These are phyloP conservation scores for Magnusiomyces clavatus DNA, from an alignment of 1,139 yeast genomes.

Conservation along the genomic window DNA sequence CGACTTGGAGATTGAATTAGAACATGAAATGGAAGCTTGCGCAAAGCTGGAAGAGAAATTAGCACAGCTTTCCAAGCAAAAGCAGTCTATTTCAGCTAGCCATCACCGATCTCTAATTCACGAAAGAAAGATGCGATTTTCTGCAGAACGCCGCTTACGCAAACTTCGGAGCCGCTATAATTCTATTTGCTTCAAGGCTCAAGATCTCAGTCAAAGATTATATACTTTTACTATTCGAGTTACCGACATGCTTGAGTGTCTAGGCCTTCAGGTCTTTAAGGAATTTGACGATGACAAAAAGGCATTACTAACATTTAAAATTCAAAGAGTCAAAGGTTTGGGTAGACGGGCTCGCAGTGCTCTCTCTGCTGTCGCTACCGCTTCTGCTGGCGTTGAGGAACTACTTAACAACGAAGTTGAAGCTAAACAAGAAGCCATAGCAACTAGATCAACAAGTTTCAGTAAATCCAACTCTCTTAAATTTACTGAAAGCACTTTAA, in stretches of 20 bases:
- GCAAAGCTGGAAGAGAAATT: constrained; percentile 9
- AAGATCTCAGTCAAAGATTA: constrained; percentile 34
- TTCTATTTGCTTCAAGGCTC: constrained; percentile 22
- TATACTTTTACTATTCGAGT: constrained; percentile 37
- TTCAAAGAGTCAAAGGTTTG: constrained; percentile 31
- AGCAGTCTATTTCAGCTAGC: neutral
- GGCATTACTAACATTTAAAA: constrained; percentile 22
- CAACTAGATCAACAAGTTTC: neutral
- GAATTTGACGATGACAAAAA: constrained; percentile 27
- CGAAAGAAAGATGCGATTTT: neutral
- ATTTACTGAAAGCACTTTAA: neutral
- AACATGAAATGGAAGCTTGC: constrained; percentile 20
- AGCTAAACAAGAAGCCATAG: neutral
- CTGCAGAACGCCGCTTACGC: neutral
- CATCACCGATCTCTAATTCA: neutral
- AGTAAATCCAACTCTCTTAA: neutral
- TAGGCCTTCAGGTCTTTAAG: constrained; percentile 51
- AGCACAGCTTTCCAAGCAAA: neutral
- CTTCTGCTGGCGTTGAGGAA: constrained; percentile 11
- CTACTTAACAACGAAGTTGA: constrained; percentile 13
- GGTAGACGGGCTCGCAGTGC: constrained; percentile 16
- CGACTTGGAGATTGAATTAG: constrained; percentile 46
- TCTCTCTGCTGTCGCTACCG: constrained; percentile 11
- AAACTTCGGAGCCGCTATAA: constrained; percentile 9
- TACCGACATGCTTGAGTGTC: constrained; percentile 60